Evolutionary conservation across 2,329 filamentous ascomycete genomes (phyloP), one percentile per base, ranked within the genome.

Genomic region (Exophiala oligosperma): DNA sequence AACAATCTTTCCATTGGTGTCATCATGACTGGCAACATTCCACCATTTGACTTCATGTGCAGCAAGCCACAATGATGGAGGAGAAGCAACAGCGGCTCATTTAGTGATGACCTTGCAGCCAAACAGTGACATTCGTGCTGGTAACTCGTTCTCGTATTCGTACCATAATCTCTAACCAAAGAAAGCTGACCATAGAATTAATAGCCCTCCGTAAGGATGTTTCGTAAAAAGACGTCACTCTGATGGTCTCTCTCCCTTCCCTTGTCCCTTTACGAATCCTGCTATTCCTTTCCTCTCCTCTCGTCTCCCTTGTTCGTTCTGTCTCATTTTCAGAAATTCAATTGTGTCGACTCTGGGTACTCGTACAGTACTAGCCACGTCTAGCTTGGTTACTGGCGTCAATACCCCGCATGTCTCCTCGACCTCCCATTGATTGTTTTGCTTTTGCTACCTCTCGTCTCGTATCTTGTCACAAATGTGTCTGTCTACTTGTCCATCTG

Each of bases 401-500:
- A 35, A 9, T 59, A 59, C 56, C 56, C 56, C 56, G 56, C 56
- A 59, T 32, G 24, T n/a, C 9, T 29, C 46, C 9, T 48, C 26
- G n/a, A 14, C 26, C 21, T 37, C 51, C 14, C 14, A 29, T 43
- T 53, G 40, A 32, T 24, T 12, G 51, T 23, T 43, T 9, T 53
- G 11, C 14, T n/a, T 50, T 40, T 14, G 54, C 47, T 51, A 50
- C 54, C 38, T 50, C 48, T 12, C 43, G 14, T 43, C 29, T 32
- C 28, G 57, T 59, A 56, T 2, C 52, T 43, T 26, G 48, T 52
- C 52, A 59, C 56, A 40, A 43, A 17, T 17, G 17, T 17, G 48
- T 14, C 38, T 35, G 40, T 52, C 52, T 56, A 51, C 52, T 24
- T 59, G 57, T 48, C 52, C 57, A 49, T 56, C 28, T 54, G 48